A percentile compares a stretch with the other conserved stretches of the same genome.
Evolutionary conservation across 1,139 yeast species (phyloP).

Genomic region (Hemisphaericaspora xylofermentans): DNA sequence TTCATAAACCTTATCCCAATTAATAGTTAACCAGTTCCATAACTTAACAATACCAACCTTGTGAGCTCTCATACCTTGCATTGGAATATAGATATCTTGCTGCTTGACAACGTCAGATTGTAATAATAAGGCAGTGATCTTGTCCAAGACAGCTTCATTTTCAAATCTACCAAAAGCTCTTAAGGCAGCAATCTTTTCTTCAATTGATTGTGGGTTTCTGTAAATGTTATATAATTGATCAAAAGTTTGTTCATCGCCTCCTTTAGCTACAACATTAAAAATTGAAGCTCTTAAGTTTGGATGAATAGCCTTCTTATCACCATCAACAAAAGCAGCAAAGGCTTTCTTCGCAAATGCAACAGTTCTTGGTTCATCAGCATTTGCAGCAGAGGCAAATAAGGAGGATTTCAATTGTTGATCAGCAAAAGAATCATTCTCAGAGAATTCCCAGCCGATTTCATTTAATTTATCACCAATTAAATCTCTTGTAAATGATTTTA

Average conservation of each 20-base stretch:
- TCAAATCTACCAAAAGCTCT: slow-evolving; percentile 72
- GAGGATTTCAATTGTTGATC: slow-evolving; percentile 73
- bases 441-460: slow-evolving; percentile 69
- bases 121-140: slow-evolving; percentile 59
- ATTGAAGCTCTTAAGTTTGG: slow-evolving; percentile 78
- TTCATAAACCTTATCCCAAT: slow-evolving; percentile 68
- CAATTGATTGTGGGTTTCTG: slow-evolving; percentile 62
- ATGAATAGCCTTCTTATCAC: slow-evolving; percentile 70
- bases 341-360: slow-evolving; percentile 53
- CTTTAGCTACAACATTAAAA: slow-evolving; percentile 64
- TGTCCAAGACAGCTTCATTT: slow-evolving; percentile 54
- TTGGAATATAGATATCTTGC: slow-evolving; percentile 81
- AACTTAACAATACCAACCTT: slow-evolving; percentile 61
- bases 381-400: slow-evolving; percentile 69
- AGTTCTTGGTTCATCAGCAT: slow-evolving; percentile 55
- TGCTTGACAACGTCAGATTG: slow-evolving; percentile 69
- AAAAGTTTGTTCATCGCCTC: slow-evolving; percentile 63
- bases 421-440: slow-evolving; percentile 62
- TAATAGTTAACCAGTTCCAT: slow-evolving; percentile 75
- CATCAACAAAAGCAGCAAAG: slow-evolving; percentile 60
- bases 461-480: slow-evolving; percentile 60
- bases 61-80: slow-evolving; percentile 67
- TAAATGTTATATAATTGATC: slow-evolving; percentile 65
- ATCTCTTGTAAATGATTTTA: slow-evolving; percentile 58
- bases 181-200: slow-evolving; percentile 76